Evolutionary conservation across 345 rosid genomes (phyloP), one percentile per base, ranked within the genome.

Genomic region (Gossypium longicalyx): DNA sequence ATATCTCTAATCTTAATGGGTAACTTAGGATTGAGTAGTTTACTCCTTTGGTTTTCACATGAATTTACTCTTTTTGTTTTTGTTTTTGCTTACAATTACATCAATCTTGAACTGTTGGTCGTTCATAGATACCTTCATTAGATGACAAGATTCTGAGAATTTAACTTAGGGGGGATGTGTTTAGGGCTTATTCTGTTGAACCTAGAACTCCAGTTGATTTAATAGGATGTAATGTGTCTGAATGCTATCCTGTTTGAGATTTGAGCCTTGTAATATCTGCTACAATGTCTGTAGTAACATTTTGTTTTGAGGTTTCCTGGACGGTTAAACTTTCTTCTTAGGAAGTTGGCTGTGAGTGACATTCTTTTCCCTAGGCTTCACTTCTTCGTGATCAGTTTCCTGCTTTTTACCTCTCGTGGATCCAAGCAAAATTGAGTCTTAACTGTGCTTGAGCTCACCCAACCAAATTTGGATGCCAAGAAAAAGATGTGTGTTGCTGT

Each of bases 401-500:
- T 34, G 7, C 41, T 34, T 34, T 34, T 34, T 34, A 5, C 41
- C 41, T 34, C 41, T 34, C 41, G 41, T 34, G 7, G 41, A 4
- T 34, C 41, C 7, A 34, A 34, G 41, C 41, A 5, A 34, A 34
- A 34, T 34, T 34, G 41, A 34, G 41, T 34, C 41, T 34, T 34
- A 34, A 34, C 41, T 34, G 7, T 34, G 41, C 41, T 34, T 34
- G 41, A 5, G 41, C 41, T 34, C 41, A 34, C 41, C 41, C 41
- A 34, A 34, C 41, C 41, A 34, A 34, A 34, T 34, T 34, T 34
- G 41, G 7, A 34, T 34, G 41, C 41, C 41, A 34, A 34, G 41
- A 34, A 1, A 7, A 4, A 34, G 41, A 34, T 34, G 41, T 34
- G 41, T 34, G 41, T 34, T 34, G 83, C 88, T 29, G 86, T 83